Conservation (phyloP, 148 eudicot species). For the Rhododendron ovatum region DNA sequence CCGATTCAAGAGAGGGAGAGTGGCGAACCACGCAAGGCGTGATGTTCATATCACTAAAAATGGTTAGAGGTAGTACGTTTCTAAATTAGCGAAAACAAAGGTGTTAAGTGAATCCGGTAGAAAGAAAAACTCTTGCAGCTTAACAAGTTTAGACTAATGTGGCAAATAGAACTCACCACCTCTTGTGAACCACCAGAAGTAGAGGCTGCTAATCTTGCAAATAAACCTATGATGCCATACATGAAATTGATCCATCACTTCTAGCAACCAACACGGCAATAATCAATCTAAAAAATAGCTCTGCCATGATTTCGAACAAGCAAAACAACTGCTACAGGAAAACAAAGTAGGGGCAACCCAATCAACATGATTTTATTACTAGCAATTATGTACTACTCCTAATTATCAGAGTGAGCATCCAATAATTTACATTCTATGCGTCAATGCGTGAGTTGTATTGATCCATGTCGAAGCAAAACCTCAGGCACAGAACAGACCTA, state of each 20-base stretch:
- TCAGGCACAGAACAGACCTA: not conserved
- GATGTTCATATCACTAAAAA: too few species aligned
- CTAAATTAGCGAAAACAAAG: too few species aligned
- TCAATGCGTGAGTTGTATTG: not conserved
- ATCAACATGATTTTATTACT: not conserved
- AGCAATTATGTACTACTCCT: not conserved
- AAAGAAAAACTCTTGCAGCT: too few species aligned
- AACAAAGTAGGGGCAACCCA: not conserved
- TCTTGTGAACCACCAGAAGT: not conserved
- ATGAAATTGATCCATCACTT: not conserved
- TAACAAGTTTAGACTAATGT: too few species aligned
- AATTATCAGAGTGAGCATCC: not conserved
- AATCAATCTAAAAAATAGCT: not conserved
- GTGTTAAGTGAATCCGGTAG: too few species aligned
- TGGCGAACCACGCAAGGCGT: too few species aligned
- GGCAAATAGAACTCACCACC: not conserved
- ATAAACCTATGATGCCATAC: not conserved
- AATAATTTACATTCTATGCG: not conserved
- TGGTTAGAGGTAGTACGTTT: too few species aligned
- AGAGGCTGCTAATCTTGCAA: not conserved
- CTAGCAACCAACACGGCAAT: not conserved
- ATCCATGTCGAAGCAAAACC: not conserved
- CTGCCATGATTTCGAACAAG: not conserved
- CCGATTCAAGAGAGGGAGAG: too few species aligned
- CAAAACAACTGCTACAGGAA: not conserved